Conservation (phyloP, 2,329 filamentous ascomycete species). For the Corniculantispora saksenae region DNA sequence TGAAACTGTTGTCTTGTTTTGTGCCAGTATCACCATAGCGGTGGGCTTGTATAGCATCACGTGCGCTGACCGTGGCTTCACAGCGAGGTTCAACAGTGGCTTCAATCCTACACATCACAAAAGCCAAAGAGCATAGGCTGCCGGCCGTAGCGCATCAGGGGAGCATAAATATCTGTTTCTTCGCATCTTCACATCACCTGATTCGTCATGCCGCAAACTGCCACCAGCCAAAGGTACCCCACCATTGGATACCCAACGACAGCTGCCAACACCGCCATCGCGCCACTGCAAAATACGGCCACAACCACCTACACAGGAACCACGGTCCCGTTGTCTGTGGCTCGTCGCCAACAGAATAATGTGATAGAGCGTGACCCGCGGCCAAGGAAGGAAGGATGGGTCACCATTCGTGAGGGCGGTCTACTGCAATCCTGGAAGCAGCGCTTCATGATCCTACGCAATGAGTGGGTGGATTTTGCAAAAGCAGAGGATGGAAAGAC, state of each 20-base stretch:
- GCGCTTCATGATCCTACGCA: slow-evolving; percentile 79
- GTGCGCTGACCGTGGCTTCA: slow-evolving; percentile 1
- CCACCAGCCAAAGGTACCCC: neutral
- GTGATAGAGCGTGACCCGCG: slow-evolving; percentile 60
- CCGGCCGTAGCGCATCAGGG: neutral
- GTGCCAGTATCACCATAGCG: slow-evolving; percentile 4
- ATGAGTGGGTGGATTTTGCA: slow-evolving; percentile 83
- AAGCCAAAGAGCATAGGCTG: neutral
- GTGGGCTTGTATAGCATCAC: slow-evolving; percentile 8
- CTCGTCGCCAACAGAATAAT: slow-evolving; percentile 53
- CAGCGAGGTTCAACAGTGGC: neutral
- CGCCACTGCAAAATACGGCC: slow-evolving; percentile 59
- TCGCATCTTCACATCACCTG: neutral
- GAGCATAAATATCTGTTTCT: neutral
- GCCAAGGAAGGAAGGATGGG: slow-evolving; percentile 72
- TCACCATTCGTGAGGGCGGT: slow-evolving; percentile 79
- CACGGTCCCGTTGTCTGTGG: slow-evolving; percentile 64
- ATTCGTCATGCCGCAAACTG: slow-evolving; percentile 9
- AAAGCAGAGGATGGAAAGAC: slow-evolving; percentile 82
- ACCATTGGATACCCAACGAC: slow-evolving; percentile 13
- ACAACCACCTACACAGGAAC: slow-evolving; percentile 66
- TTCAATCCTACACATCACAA: neutral
- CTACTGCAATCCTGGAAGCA: slow-evolving; percentile 79
- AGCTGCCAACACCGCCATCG: slow-evolving; percentile 65
- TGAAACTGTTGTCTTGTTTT: no score